Evolutionary conservation across 345 rosid genomes (phyloP).

Genomic region (Orychophragmus violaceus): DNA sequence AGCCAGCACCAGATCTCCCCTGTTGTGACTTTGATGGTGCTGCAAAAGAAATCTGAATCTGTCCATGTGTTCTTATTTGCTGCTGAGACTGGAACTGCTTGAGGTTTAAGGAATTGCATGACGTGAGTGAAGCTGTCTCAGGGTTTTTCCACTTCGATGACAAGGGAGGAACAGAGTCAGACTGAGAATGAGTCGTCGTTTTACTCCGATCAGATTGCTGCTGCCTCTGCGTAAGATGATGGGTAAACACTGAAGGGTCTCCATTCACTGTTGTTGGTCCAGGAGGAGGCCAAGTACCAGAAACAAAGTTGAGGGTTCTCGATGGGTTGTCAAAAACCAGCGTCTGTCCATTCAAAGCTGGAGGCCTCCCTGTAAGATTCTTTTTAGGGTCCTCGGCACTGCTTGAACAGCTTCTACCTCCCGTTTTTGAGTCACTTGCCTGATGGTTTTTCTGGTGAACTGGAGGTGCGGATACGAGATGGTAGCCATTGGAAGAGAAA

Average conservation of each 20-base stretch:
- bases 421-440: conserved; percentile 39
- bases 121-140: conserved; percentile 11
- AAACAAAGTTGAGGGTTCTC: conserved; percentile 41
- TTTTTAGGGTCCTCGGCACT: conserved; percentile 37
- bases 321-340: conserved; percentile 49
- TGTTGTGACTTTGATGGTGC: conserved; percentile 31
- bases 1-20: conserved; percentile 21
- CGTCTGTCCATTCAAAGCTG: conserved; percentile 33
- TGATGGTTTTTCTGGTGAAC: conserved; percentile 38
- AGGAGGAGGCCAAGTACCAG: conserved; percentile 47
- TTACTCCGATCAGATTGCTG: conserved; percentile 38
- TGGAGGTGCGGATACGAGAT: conserved; percentile 30
- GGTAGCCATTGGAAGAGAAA: conserved; percentile 49
- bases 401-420: conserved; percentile 27
- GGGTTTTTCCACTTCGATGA: conserved; percentile 41
- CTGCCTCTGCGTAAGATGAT: conserved; percentile 33
- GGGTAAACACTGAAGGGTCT: conserved; percentile 29
- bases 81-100: conserved; percentile 38
- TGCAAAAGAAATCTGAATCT: conserved; percentile 49
- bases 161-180: conserved; percentile 22
- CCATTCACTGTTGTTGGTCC: conserved; percentile 13
- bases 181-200: conserved; percentile 22
- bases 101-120: conserved; percentile 21
- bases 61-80: conserved; percentile 39
- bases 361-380: conserved; percentile 30